Evolutionary conservation across 2,329 filamentous ascomycete species (phyloP).

Genomic region (Cryphonectria nitschkei): DNA sequence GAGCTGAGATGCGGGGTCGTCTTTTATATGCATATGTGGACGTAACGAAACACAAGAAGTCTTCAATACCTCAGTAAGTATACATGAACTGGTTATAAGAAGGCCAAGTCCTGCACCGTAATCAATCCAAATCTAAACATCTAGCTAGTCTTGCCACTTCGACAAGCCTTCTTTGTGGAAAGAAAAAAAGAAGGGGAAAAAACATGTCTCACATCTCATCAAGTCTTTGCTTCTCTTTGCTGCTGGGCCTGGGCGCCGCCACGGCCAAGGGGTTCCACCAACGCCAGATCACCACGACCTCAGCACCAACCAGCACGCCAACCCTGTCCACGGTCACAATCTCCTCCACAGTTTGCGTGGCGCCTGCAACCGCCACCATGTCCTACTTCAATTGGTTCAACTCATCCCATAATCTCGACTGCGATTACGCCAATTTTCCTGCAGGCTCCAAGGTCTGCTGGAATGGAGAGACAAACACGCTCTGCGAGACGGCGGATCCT

Average conservation of each 20-base stretch:
- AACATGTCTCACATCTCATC: neutral
- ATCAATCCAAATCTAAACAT: neutral
- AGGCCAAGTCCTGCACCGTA: neutral
- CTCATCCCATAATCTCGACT: constrained; percentile 25
- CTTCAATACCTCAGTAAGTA: neutral
- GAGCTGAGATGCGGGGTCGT: neutral
- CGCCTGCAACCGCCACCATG: constrained; percentile 13
- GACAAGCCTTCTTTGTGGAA: neutral
- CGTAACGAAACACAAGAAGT: neutral
- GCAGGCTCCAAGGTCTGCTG: constrained; percentile 15
- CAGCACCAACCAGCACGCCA: constrained; percentile 5
- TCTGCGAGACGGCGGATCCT: neutral
- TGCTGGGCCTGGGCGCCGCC: neutral
- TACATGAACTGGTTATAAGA: neutral
- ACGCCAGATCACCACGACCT: constrained; percentile 2
- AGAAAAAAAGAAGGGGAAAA: too few species aligned
- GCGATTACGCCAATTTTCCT: constrained; percentile 7
- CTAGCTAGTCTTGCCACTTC: neutral
- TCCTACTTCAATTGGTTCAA: constrained; percentile 24
- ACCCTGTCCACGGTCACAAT: neutral
- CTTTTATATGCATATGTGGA: neutral
- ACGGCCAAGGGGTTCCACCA: neutral
- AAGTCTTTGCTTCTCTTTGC: neutral
- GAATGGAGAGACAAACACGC: constrained; percentile 11
- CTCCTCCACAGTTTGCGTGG: constrained; percentile 8